Conservation (phyloP, 2,329 filamentous ascomycete species). For the Shiraia sp. region DNA sequence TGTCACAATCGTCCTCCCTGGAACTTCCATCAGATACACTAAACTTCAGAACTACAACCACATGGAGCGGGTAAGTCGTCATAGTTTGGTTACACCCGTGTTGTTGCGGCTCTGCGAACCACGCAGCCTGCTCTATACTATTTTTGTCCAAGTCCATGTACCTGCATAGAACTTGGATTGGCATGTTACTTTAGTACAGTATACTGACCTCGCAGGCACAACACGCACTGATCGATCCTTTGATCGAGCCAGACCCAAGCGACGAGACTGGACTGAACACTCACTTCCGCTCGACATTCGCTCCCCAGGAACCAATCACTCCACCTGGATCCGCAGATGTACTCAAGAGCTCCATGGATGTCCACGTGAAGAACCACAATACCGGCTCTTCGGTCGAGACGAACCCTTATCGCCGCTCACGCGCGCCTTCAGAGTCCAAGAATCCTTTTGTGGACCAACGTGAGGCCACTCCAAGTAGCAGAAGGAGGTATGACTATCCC, state of each 20-base stretch:
- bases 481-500: conserved; percentile 45
- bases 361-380: conserved; percentile 33
- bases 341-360: conserved; percentile 26
- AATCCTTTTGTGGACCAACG: conserved; percentile 19
- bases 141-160: not conserved
- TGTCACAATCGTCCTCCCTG: not conserved
- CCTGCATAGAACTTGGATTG: too few species aligned
- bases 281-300: conserved; percentile 57
- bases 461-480: conserved; percentile 21
- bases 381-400: conserved; percentile 46
- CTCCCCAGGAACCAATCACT: conserved; percentile 37
- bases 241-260: conserved; percentile 68
- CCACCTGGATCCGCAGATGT: conserved; percentile 37
- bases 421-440: conserved; percentile 35
- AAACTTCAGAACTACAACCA: conserved; percentile 5
- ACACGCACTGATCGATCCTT: conserved; percentile 69
- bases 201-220: conserved; percentile 56
- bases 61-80: conserved; percentile 14
- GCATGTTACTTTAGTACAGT: too few species aligned
- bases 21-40: not conserved
- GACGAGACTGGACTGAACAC: conserved; percentile 68
- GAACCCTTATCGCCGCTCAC: conserved; percentile 50
- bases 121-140: not conserved
- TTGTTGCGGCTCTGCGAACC: not conserved
- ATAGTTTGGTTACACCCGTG: not conserved